Evolutionary conservation across 2,329 filamentous ascomycete genomes (phyloP), one percentile per base, ranked within the genome.

Genomic region (Pseudogymnoascus sp.): DNA sequence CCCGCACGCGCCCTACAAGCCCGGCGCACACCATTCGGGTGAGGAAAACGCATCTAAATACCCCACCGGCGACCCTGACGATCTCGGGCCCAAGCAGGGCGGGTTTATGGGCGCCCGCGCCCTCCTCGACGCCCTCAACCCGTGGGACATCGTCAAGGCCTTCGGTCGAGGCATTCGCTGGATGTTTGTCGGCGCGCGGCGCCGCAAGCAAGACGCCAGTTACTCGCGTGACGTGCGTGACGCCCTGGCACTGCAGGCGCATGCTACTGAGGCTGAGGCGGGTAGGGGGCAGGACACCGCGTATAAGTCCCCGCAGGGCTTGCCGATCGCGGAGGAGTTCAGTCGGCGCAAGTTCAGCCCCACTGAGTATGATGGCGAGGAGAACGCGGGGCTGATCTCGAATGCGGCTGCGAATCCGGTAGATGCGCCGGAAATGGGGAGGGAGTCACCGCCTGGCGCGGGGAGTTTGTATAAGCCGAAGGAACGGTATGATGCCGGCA

Each of bases 141-240:
- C 89, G 0, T 91, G 90, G 86, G 91, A 96, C 72, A 82, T 95
- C 43, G 76, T 91, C 70, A 95, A 92, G 75, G 89, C 89, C 0
- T 85, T 89, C 65, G 89, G 87, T 7, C 83, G 91, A 60, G 88
- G 89, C 21, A 83, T 91, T 68, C 83, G 88, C 68, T 96, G 91
- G 92, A 78, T 95, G 19, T 87, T 92, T 66, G 84, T 91, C 14
- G 91, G 91, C 43, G 81, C 84, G 61, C 87, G 84, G 72, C 74
- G 78, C 65, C 82, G 88, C 64, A 78, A 80, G 67, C 70, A 79
- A 16, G 82, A 85, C 65, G 62, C 74, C 41, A 82, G 80, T 67
- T 84, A 84, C 62, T 75, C 77, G 33, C 43, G 23, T 12, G 43
- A 43, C 14, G 21, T 14, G 8, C 43, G 23, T 7, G 43, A 43